Conservation (phyloP, 805 yeast genomes). For the Starmerella bombicola region DNA sequence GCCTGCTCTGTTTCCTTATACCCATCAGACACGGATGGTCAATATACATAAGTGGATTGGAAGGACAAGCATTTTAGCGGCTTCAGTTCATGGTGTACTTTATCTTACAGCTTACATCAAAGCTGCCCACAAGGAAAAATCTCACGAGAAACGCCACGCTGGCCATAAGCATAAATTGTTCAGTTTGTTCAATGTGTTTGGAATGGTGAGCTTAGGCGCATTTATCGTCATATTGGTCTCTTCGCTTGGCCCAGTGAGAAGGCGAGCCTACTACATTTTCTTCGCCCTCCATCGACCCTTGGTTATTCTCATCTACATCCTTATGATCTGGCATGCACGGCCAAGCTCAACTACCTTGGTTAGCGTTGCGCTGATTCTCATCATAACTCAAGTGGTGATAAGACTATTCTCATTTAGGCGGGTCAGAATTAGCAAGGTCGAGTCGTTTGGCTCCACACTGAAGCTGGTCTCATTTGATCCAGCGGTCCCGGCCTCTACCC, state of each 20-base stretch:
- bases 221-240: slow-evolving; percentile 50
- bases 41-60: slow-evolving; percentile 90
- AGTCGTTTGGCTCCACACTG: slow-evolving; percentile 34
- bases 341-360: slow-evolving; percentile 58
- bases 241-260: slow-evolving; percentile 55
- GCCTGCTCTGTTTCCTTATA: slow-evolving; percentile 74
- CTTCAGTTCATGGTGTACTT: slow-evolving; percentile 49
- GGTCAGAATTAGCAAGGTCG: slow-evolving; percentile 20
- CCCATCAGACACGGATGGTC: slow-evolving; percentile 53
- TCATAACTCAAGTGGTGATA: slow-evolving; percentile 45
- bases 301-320: slow-evolving; percentile 55
- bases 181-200: slow-evolving; percentile 42
- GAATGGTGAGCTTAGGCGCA: slow-evolving; percentile 43
- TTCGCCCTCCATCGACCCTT: slow-evolving; percentile 59
- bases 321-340: slow-evolving; percentile 65
- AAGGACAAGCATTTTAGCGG: slow-evolving; percentile 57
- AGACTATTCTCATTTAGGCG: slow-evolving; percentile 31
- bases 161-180: slow-evolving; percentile 13
- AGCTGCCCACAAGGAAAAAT: neutral
- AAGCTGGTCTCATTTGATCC: slow-evolving; percentile 36
- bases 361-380: slow-evolving; percentile 37
- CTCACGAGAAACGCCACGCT: slow-evolving; percentile 13
- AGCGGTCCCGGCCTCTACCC: slow-evolving; percentile 20
- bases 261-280: slow-evolving; percentile 49
- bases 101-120: slow-evolving; percentile 30